phyloP scores from a whole-genome alignment of 2,329 filamentous ascomycete species.

The Colletotrichum brevisporum region DNA sequence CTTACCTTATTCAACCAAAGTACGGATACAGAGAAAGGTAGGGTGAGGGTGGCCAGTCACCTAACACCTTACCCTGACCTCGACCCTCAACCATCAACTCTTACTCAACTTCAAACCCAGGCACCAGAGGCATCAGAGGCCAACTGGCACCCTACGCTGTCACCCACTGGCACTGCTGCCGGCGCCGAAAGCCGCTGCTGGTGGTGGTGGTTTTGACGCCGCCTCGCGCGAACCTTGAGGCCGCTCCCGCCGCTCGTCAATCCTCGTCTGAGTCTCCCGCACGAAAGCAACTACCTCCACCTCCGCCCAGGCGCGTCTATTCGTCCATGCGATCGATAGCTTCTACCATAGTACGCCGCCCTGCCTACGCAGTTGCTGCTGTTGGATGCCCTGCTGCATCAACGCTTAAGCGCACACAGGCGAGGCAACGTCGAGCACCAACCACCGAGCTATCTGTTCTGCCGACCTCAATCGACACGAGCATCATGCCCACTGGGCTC shows the following conservation, averaged over 20 bases:
- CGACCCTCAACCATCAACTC: constrained; percentile 4
- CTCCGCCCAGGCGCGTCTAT: constrained; percentile 14
- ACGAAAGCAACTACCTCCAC: no score
- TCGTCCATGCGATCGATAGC: constrained; percentile 5
- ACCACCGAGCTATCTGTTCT: constrained; percentile 8
- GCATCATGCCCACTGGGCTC: no score
- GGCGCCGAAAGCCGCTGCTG: constrained; percentile 15
- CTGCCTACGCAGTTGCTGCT: neutral
- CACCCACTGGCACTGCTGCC: constrained; percentile 8
- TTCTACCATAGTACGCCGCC: neutral
- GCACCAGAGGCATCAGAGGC: constrained; percentile 16
- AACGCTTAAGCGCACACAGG: constrained; percentile 21
- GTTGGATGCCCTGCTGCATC: neutral
- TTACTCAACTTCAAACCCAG: neutral
- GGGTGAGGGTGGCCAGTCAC: no score
- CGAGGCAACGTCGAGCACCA: constrained; percentile 27
- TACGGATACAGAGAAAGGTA: no score
- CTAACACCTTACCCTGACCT: neutral
- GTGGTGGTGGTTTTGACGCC: neutral
- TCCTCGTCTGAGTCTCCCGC: no score
- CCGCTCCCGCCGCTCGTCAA: neutral
- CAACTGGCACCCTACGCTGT: constrained; percentile 26
- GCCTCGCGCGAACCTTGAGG: neutral
- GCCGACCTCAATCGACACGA: neutral
- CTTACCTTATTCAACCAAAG: no score